A percentile compares a stretch with the other conserved stretches of the same genome.
These are phyloP conservation scores for Cryphonectria japonica DNA, from an alignment of 2,329 filamentous ascomycete species.

Conservation along the genomic window DNA sequence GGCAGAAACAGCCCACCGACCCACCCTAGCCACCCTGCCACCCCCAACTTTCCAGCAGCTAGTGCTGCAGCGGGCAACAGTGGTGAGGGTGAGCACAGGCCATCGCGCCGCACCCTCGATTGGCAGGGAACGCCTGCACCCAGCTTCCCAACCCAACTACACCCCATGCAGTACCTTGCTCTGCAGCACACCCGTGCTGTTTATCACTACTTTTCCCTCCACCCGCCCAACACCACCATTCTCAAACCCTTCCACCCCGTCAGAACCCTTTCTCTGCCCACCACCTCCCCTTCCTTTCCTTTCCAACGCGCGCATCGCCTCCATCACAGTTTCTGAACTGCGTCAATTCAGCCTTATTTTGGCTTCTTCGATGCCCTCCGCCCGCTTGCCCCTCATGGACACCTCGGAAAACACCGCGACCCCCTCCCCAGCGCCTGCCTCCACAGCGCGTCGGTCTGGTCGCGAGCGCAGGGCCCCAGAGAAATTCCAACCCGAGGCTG, in stretches of 20 bases:
- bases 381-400: constrained; percentile 54
- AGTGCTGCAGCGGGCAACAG: not conserved
- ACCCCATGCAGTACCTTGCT: not conserved
- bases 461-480: constrained; percentile 65
- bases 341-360: constrained; percentile 12
- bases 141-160: constrained; percentile 14
- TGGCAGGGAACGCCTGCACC: constrained; percentile 21
- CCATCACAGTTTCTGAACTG: constrained; percentile 34
- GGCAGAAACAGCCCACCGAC: constrained; percentile 13
- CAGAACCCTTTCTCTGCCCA: constrained; percentile 1
- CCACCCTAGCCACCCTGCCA: too few relatives aligned
- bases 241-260: not conserved
- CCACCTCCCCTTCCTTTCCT: not conserved
- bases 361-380: constrained; percentile 42
- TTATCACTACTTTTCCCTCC: constrained; percentile 25
- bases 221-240: not conserved
- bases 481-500: constrained; percentile 62
- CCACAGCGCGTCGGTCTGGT: constrained; percentile 66
- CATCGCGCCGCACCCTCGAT: constrained; percentile 28
- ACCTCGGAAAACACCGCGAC: constrained; percentile 60
- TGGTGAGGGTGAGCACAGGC: constrained; percentile 19
- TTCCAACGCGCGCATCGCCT: constrained; percentile 28
- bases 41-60: not conserved
- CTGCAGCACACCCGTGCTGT: constrained; percentile 13
- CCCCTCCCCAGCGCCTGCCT: constrained; percentile 54